Conservation (phyloP, 768 basidiomycete genomes). For the Xerocomus brunneocitrinus region DNA sequence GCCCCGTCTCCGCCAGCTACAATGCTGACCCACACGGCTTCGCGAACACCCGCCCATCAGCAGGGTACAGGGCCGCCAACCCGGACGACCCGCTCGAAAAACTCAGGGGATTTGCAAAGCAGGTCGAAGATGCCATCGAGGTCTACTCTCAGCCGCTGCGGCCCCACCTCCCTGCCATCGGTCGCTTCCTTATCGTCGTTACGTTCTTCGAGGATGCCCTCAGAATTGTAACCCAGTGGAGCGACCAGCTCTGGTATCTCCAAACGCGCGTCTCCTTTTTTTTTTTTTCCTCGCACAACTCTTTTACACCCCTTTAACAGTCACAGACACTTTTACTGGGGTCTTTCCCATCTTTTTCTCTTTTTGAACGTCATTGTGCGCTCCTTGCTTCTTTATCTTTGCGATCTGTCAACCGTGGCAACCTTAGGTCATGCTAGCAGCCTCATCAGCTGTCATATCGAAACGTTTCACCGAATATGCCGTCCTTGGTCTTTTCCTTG, state of each 20-base stretch:
- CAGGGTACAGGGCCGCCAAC: conserved; percentile 75
- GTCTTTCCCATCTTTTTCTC: conserved; percentile 90
- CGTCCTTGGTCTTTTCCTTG: conserved; percentile 82
- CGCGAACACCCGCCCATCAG: conserved; percentile 61
- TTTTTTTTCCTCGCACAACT: background rate
- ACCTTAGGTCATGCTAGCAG: conserved; percentile 78
- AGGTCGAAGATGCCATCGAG: conserved; percentile 90
- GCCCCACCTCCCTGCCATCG: conserved; percentile 91
- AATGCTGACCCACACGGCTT: conserved; percentile 77
- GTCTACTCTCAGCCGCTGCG: conserved; percentile 89
- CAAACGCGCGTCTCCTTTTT: conserved; percentile 63
- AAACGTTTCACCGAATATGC: conserved; percentile 87
- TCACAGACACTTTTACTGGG: conserved; percentile 94
- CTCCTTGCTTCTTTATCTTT: conserved; percentile 9
- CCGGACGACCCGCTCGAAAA: conserved; percentile 81
- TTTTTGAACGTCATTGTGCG: conserved; percentile 86
- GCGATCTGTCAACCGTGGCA: background rate
- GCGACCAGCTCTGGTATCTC: conserved; percentile 97
- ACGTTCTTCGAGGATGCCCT: conserved; percentile 97
- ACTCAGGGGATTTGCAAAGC: conserved; percentile 61
- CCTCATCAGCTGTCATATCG: conserved; percentile 79
- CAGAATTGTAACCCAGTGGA: conserved; percentile 90
- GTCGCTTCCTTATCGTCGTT: conserved; percentile 94
- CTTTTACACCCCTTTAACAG: conserved; percentile 38
- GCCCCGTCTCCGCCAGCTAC: conserved; percentile 58